These are phyloP conservation scores for Backusella australiensis DNA, from an alignment of 192 early-diverging fungal genomes.

Conservation along the genomic window DNA sequence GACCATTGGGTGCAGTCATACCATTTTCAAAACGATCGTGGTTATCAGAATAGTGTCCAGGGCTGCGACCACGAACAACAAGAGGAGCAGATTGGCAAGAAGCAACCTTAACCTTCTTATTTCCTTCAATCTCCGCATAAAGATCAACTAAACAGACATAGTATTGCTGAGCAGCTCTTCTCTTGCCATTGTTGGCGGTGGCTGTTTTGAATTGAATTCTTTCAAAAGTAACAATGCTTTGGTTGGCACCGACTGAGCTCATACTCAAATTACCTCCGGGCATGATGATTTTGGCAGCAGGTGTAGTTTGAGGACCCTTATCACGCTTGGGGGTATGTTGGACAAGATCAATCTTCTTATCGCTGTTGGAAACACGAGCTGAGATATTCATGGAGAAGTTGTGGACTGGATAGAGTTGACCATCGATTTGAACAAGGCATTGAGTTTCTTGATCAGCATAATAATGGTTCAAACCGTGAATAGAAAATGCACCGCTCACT, in stretches of 20 bases:
- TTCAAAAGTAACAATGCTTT: slow-evolving; percentile 73
- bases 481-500: slow-evolving; percentile 61
- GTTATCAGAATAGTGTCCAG: slow-evolving; percentile 86
- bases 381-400: slow-evolving; percentile 77
- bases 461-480: slow-evolving; percentile 32
- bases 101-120: slow-evolving; percentile 61
- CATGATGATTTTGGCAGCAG: slow-evolving; percentile 54
- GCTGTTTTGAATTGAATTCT: slow-evolving; percentile 96
- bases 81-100: slow-evolving; percentile 73
- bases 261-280: slow-evolving; percentile 57
- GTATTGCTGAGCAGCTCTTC: slow-evolving; percentile 93
- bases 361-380: slow-evolving; percentile 69
- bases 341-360: slow-evolving; percentile 80
- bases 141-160: slow-evolving; percentile 82
- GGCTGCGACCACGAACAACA: slow-evolving; percentile 94
- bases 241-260: slow-evolving; percentile 37
- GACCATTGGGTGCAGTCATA: background rate
- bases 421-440: slow-evolving; percentile 70
- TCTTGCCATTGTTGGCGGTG: slow-evolving; percentile 93
- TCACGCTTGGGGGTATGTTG: slow-evolving; percentile 94
- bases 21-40: slow-evolving; percentile 20
- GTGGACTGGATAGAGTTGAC: slow-evolving; percentile 52
- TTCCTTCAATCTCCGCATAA: slow-evolving; percentile 65
- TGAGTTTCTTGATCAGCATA: slow-evolving; percentile 50
- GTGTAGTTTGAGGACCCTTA: slow-evolving; percentile 87